Conservation (phyloP, 805 yeast species). For the Cyberlindnera mycetangii region DNA sequence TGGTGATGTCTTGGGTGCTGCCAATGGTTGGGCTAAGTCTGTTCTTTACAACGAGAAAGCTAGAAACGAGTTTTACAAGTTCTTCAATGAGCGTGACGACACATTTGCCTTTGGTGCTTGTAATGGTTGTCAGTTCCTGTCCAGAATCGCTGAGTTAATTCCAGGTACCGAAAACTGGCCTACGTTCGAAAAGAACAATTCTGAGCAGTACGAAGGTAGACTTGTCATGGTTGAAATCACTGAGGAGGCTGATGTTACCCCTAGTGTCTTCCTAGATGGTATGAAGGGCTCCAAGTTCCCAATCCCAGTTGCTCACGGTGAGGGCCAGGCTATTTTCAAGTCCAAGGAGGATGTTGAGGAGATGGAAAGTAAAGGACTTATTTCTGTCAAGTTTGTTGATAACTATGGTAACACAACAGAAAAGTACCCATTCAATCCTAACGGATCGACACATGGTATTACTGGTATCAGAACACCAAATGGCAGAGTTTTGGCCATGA, state of each 20-base stretch:
- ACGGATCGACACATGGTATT: slow-evolving; percentile 91
- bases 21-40: slow-evolving; percentile 98
- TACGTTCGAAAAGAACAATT: slow-evolving; percentile 80
- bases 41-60: slow-evolving; percentile 80
- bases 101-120: slow-evolving; percentile 98
- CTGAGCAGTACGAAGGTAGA: slow-evolving; percentile 97
- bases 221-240: slow-evolving; percentile 82
- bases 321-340: slow-evolving; percentile 83
- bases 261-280: slow-evolving; percentile 72
- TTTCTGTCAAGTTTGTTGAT: slow-evolving; percentile 80
- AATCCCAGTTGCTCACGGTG: slow-evolving; percentile 98
- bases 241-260: slow-evolving; percentile 45
- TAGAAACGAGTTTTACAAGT: slow-evolving; percentile 69
- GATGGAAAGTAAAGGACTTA: slow-evolving; percentile 52
- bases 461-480: slow-evolving; percentile 88
- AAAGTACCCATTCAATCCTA: slow-evolving; percentile 90
- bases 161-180: slow-evolving; percentile 98
- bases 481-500: slow-evolving; percentile 95
- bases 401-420: slow-evolving; percentile 85
- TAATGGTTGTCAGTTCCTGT: slow-evolving; percentile 96
- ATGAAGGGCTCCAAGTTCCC: slow-evolving; percentile 95
- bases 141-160: slow-evolving; percentile 78
- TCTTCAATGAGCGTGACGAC: slow-evolving; percentile 83
- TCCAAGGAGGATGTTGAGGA: slow-evolving; percentile 40
- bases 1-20: slow-evolving; percentile 98